Evolutionary conservation across 495 filamentous ascomycete species (phyloP), one percentile per base, ranked within the genome.

Genomic region (Immersiella caudata): DNA sequence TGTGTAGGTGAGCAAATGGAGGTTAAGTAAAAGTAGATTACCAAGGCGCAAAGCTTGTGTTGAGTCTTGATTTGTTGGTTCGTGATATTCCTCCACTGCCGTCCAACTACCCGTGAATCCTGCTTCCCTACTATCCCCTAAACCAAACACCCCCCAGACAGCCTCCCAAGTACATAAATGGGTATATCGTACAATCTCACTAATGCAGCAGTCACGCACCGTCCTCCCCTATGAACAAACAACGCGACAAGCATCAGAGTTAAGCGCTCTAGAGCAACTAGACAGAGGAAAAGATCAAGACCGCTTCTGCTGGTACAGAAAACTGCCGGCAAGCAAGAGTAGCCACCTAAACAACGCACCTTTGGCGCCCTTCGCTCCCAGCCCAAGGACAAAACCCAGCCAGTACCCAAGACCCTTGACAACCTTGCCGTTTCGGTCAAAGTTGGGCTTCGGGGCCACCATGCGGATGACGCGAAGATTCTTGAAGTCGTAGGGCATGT

Each of bases 401-500:
- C 84, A 86, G 71, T 85, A 86, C 60, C 70, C 68, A 0, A 79
- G 40, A 6, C 84, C 80, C 65, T 79, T 82, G 62, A 88, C 68
- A 69, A 86, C 85, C 7, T 76, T 76, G 40, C 94, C 93, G 66
- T 88, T 81, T 52, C 94, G 88, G 80, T 97, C 93, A 78, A 97
- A 97, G 79, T 94, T 86, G 49, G 93, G 93, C 71, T 84, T 87
- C 67, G 79, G 49, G 1, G 76, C 78, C 65, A 79, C 88, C 77
- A 89, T 85, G 55, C 83, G 75, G 74, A 89, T 83, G 67, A 85
- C 80, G 70, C 79, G 78, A 56, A 90, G 71, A 76, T 93, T 70
- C 36, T 59, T 26, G 49, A 68, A 62, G 55, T 78, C 71, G 75
- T 91, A 94, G 1, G 94, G 94, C 69, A 93, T 89, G 80, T 97